These are phyloP conservation scores for Candida xiaguanensis DNA, from an alignment of 805 yeast species.

Conservation along the genomic window DNA sequence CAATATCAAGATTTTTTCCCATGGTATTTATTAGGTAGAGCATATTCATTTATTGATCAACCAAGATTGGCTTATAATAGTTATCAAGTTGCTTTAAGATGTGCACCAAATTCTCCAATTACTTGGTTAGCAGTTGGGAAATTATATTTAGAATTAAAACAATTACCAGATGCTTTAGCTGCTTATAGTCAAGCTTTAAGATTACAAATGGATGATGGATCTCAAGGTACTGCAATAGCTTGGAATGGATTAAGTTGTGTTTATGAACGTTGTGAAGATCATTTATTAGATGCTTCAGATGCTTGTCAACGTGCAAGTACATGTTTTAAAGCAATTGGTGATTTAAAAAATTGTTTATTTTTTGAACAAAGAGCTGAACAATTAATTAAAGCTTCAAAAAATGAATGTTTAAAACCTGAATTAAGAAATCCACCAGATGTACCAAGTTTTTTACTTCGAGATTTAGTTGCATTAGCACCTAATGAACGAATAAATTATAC, in stretches of 20 bases:
- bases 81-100: conserved; percentile 50
- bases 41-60: conserved; percentile 43
- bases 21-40: conserved; percentile 53
- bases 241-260: conserved; percentile 66
- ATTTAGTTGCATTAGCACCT: conserved; percentile 40
- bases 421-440: conserved; percentile 47
- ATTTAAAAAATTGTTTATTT: conserved; percentile 35
- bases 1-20: conserved; percentile 52
- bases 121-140: conserved; percentile 69
- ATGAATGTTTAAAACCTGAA: conserved; percentile 43
- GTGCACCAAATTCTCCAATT: conserved; percentile 51
- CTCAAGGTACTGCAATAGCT: conserved; percentile 50
- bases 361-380: conserved; percentile 43
- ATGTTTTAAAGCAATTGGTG: conserved; percentile 47
- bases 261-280: conserved; percentile 61
- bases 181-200: conserved; percentile 66
- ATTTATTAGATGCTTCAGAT: conserved; percentile 55
- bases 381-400: conserved; percentile 39
- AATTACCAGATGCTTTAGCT: conserved; percentile 61
- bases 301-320: conserved; percentile 52
- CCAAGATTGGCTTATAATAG: conserved; percentile 54
- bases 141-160: conserved; percentile 54
- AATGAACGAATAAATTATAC: conserved; percentile 37
- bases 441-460: conserved; percentile 40
- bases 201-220: conserved; percentile 44